These are phyloP conservation scores for Acer negundo DNA, from an alignment of 345 rosid genomes.

Conservation along the genomic window DNA sequence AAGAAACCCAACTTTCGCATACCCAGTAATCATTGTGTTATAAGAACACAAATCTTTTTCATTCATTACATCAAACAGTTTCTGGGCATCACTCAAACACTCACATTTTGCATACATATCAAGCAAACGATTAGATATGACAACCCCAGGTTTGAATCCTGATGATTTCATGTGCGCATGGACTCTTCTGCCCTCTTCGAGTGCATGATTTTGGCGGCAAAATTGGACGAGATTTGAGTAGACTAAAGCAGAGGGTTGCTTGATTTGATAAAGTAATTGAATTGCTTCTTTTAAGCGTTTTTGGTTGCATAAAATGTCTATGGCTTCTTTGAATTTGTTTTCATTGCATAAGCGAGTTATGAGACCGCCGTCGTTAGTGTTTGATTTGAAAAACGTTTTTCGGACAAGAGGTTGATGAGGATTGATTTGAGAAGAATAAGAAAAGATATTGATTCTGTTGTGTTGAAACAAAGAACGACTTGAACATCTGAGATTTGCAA, in stretches of 20 bases:
- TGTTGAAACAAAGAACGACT: conserved; percentile 4
- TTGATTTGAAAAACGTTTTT: conserved; percentile 46
- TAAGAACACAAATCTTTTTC: conserved; percentile 80
- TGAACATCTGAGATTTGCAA: conserved; percentile 10
- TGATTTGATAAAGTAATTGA: conserved; percentile 48
- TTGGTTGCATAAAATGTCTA: conserved; percentile 55
- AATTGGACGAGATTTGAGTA: conserved; percentile 64
- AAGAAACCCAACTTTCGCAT: conserved; percentile 50
- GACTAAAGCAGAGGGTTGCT: conserved; percentile 57
- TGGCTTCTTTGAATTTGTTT: conserved; percentile 59
- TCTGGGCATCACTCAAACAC: conserved; percentile 52
- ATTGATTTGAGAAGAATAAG: conserved; percentile 36
- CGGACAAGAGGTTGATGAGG: conserved; percentile 7
- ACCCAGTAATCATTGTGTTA: conserved; percentile 73
- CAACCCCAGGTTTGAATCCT: conserved; percentile 65
- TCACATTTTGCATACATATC: conserved; percentile 74
- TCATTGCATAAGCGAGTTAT: conserved; percentile 47
- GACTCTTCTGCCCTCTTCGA: conserved; percentile 54
- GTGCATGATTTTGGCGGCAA: conserved; percentile 50
- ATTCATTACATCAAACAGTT: conserved; percentile 60
- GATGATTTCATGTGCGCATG: conserved; percentile 56
- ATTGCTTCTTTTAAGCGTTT: conserved; percentile 58
- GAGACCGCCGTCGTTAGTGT: conserved; percentile 33
- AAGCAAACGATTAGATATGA: conserved; percentile 64
- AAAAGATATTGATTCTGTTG: conserved; percentile 18